phyloP scores from a whole-genome alignment of 2,329 filamentous ascomycete genomes.

The Pleurostoma richardsiae region DNA sequence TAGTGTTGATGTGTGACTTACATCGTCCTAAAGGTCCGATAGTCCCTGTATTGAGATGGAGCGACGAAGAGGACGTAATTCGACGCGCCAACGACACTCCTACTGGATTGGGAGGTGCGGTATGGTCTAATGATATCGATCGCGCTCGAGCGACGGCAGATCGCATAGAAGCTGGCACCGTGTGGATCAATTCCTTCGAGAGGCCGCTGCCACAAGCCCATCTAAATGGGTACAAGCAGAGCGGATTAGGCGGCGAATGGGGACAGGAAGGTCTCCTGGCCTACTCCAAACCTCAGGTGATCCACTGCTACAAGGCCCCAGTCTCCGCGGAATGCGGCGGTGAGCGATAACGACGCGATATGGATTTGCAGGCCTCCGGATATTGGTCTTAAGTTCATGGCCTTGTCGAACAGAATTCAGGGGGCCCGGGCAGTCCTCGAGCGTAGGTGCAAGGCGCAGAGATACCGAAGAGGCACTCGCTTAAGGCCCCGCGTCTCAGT shows the following conservation, averaged over 20 bases:
- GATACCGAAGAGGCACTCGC: no score
- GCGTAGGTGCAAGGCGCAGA: no score
- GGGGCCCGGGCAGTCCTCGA: no score
- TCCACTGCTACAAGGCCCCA: background rate
- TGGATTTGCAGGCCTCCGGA: no score
- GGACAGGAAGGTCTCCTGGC: slow-evolving; percentile 30
- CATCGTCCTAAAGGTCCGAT: slow-evolving; percentile 22
- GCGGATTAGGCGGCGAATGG: slow-evolving; percentile 43
- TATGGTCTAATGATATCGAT: slow-evolving; percentile 44
- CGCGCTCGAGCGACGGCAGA: slow-evolving; percentile 40
- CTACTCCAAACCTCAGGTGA: slow-evolving; percentile 19
- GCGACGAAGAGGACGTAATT: slow-evolving; percentile 39
- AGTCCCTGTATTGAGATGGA: slow-evolving; percentile 37
- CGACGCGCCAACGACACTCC: slow-evolving; percentile 40
- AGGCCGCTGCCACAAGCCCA: slow-evolving; percentile 34
- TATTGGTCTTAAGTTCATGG: no score
- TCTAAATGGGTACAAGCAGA: slow-evolving; percentile 46
- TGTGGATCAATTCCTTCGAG: slow-evolving; percentile 47
- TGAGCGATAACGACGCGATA: no score
- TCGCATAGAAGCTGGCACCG: slow-evolving; percentile 45
- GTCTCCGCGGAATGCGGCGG: no score
- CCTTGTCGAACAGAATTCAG: no score
- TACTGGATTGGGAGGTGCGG: slow-evolving; percentile 46
- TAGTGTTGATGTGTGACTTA: background rate
- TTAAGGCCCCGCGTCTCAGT: no score